A percentile compares a stretch with the other conserved stretches of the same genome.
Conservation (phyloP, 2,329 filamentous ascomycete genomes). For the Fusarium burgessii region DNA sequence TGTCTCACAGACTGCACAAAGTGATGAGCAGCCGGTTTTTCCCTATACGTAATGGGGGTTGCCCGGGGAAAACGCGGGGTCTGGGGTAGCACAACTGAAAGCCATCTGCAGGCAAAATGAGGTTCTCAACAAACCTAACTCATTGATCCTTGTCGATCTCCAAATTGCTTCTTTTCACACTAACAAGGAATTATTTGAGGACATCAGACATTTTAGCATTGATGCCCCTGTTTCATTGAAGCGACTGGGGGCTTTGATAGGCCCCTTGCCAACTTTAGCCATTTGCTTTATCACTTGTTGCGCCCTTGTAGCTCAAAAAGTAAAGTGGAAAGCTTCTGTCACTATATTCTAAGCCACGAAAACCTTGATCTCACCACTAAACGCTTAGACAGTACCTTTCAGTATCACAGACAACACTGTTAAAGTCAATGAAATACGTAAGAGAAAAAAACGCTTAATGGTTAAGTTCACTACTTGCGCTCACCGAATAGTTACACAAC, state of each 20-base stretch:
- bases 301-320: neutral
- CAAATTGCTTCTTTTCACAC: neutral
- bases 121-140: constrained; percentile 10
- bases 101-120: constrained; percentile 2
- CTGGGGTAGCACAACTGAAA: constrained; percentile 13
- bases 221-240: neutral
- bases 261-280: neutral
- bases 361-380: neutral
- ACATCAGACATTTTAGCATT: neutral
- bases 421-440: neutral
- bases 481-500: constrained; percentile 7
- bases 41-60: neutral
- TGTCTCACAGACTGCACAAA: neutral
- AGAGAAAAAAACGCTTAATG: neutral
- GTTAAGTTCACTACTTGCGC: neutral
- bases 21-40: neutral
- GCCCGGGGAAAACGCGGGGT: constrained; percentile 32
- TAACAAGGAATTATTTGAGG: neutral
- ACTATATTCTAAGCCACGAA: neutral
- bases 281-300: neutral
- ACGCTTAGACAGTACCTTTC: neutral
- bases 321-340: neutral
- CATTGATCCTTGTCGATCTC: neutral
- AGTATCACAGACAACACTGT: constrained; percentile 1
- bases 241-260: neutral